phyloP scores from a whole-genome alignment of 441 rosid species.

The Eruca vesicaria region DNA sequence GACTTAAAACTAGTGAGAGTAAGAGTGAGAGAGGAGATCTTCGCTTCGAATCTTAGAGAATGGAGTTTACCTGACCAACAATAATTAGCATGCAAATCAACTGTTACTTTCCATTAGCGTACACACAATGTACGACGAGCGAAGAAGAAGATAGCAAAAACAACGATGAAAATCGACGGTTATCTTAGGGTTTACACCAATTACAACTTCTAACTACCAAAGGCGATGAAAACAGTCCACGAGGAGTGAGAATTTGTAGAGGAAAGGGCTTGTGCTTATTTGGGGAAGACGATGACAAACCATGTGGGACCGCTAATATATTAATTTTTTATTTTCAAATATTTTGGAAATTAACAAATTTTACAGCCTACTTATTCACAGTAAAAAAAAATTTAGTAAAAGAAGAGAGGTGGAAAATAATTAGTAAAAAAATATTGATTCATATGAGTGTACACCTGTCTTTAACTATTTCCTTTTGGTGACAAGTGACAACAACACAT shows the following conservation, averaged over 20 bases:
- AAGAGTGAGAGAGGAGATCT: conserved; percentile 2
- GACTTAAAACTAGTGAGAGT: conserved; percentile 8
- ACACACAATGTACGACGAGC: conserved; percentile 14
- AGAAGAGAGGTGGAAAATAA: too few relatives aligned
- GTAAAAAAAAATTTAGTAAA: too few relatives aligned
- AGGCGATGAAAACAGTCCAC: too few relatives aligned
- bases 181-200: background rate
- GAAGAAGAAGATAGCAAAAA: background rate
- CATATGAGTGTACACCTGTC: background rate
- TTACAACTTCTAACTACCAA: too few relatives aligned
- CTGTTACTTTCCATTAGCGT: background rate
- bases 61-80: conserved; percentile 12
- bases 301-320: too few relatives aligned
- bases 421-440: too few relatives aligned
- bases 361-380: too few relatives aligned
- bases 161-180: background rate
- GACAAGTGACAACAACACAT: background rate
- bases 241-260: too few relatives aligned
- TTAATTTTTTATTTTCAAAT: too few relatives aligned
- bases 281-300: too few relatives aligned
- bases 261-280: too few relatives aligned
- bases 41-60: background rate
- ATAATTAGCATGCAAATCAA: conserved; percentile 7
- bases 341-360: too few relatives aligned
- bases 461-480: background rate